Evolutionary conservation across 345 rosid species (phyloP).

Genomic region (Garcia nutans): DNA sequence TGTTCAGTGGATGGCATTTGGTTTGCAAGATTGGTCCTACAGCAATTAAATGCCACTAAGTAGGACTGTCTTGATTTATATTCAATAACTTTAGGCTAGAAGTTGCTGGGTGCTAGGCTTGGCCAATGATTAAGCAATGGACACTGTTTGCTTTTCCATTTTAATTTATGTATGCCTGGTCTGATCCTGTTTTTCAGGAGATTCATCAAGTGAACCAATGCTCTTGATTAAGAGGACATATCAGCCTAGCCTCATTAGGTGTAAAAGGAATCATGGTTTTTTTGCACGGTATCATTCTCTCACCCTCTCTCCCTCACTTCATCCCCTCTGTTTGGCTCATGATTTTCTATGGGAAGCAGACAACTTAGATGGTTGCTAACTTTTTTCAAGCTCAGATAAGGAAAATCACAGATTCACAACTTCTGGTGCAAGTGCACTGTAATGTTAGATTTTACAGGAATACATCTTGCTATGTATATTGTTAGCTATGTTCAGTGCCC

Average conservation of each 20-base stretch:
- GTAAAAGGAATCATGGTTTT: constrained; percentile 88
- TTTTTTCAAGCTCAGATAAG: background rate
- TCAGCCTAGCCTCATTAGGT: constrained; percentile 84
- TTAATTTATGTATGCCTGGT: background rate
- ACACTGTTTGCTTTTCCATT: background rate
- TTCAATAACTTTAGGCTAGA: background rate
- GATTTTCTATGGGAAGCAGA: background rate
- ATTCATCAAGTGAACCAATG: constrained; percentile 72
- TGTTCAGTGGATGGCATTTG: background rate
- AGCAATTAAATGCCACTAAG: background rate
- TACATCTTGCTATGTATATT: background rate
- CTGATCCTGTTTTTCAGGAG: constrained; percentile 41
- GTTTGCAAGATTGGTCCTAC: background rate
- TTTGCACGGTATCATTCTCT: constrained; percentile 65
- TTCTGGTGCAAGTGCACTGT: background rate
- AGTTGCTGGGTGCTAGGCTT: background rate
- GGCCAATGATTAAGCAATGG: background rate
- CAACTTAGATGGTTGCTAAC: background rate
- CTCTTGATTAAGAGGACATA: constrained; percentile 72
- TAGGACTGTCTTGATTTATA: background rate
- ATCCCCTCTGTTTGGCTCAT: background rate
- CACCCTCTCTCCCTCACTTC: constrained; percentile 4
- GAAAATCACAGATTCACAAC: background rate
- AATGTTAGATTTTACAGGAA: background rate
- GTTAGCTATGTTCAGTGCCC: background rate